A percentile compares a stretch with the other conserved stretches of the same genome.
These are phyloP conservation scores for Podospora pseudopauciseta DNA, from an alignment of 495 filamentous ascomycete genomes.

Conservation along the genomic window DNA sequence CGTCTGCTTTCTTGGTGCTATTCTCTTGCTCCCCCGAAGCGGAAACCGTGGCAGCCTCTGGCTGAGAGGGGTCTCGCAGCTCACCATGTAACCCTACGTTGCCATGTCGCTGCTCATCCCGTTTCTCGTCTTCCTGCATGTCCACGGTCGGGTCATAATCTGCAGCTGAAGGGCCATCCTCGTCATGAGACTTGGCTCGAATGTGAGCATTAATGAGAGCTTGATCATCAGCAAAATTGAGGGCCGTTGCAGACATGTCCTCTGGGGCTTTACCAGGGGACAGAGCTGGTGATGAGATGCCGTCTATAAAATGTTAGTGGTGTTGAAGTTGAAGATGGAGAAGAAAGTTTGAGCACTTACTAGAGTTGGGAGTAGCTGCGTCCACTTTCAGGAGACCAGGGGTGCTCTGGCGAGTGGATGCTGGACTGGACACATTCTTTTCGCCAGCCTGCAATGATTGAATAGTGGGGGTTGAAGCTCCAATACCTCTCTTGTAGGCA, in stretches of 20 bases:
- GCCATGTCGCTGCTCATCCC: constrained; percentile 61
- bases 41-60: constrained; percentile 20
- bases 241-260: constrained; percentile 41
- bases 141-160: constrained; percentile 93
- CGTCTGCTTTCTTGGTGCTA: constrained; percentile 42
- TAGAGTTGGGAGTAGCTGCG: constrained; percentile 39
- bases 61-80: constrained; percentile 23
- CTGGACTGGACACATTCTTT: constrained; percentile 54
- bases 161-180: constrained; percentile 83
- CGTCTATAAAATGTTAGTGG: constrained; percentile 23
- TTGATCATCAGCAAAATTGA: constrained; percentile 51
- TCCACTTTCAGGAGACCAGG: constrained; percentile 35
- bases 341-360: constrained; percentile 26
- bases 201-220: constrained; percentile 63
- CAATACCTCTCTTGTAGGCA: constrained; percentile 73
- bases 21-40: constrained; percentile 30
- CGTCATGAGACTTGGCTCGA: constrained; percentile 46
- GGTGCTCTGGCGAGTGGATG: constrained; percentile 43
- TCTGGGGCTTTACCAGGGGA: constrained; percentile 37
- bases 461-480: constrained; percentile 67
- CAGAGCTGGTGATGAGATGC: constrained; percentile 30
- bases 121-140: constrained; percentile 81
- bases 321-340: not conserved
- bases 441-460: constrained; percentile 68
- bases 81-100: constrained; percentile 48